Evolutionary conservation across 805 yeast genomes (phyloP).

Genomic region (Naumovozyma castellii): DNA sequence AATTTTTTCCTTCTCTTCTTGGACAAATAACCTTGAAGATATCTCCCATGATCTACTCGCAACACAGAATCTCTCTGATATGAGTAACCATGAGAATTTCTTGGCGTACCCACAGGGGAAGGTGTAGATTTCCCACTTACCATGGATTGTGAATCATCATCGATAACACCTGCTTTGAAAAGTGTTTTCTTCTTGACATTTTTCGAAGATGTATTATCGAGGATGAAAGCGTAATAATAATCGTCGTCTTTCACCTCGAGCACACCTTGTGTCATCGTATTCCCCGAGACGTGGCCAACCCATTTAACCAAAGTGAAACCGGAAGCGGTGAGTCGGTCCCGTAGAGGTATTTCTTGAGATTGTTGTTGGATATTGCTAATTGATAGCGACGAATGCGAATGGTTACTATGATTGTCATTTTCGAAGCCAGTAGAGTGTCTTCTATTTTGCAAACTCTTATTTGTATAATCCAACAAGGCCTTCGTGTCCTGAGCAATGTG

Average conservation of each 20-base stretch:
- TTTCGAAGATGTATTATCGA: constrained; percentile 86
- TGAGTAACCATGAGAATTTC: constrained; percentile 7
- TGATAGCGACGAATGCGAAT: constrained; percentile 4
- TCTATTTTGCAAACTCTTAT: constrained; percentile 12
- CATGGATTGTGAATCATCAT: constrained; percentile 13
- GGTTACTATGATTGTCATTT: constrained; percentile 1
- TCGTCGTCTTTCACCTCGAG: constrained; percentile 55
- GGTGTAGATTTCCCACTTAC: constrained; percentile 10
- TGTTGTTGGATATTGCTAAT: constrained; percentile 26
- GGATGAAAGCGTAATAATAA: constrained; percentile 68
- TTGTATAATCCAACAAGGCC: constrained; percentile 20
- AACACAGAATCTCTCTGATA: constrained; percentile 8
- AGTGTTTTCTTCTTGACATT: constrained; percentile 72
- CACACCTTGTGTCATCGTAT: constrained; percentile 53
- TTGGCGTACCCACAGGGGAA: constrained; percentile 10
- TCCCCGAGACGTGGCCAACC: constrained; percentile 49
- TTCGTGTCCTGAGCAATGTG: constrained; percentile 28
- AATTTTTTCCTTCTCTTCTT: constrained; percentile 76
- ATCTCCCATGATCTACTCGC: constrained; percentile 44
- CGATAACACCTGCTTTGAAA: constrained; percentile 42
- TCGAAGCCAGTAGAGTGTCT: constrained; percentile 8
- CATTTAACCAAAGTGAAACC: constrained; percentile 44
- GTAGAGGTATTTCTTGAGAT: constrained; percentile 36
- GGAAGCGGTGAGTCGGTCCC: constrained; percentile 48
- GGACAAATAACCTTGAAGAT: constrained; percentile 65